Base-by-base conservation (phyloP, 192 early-diverging fungal species). In the Coemansia sp. region DNA sequence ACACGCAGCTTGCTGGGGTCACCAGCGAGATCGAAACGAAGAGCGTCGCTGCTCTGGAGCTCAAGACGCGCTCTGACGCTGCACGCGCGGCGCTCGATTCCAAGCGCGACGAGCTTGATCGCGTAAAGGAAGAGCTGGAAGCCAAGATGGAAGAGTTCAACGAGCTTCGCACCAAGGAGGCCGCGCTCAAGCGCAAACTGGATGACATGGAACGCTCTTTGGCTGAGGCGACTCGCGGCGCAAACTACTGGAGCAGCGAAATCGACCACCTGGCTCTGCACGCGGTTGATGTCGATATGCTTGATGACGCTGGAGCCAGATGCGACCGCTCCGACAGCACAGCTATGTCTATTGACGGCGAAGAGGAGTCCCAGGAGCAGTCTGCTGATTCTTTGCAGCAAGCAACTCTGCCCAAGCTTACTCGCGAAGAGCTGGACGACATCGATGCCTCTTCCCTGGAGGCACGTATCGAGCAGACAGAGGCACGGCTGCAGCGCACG, bases 51-150 rank as follows among this genome's bases (percentile, higher is more conserved):
- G 84, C 86, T 7, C 52, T 82, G 48, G 79, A 72, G 49, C 59
- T 86, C 22, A 77, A 81, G 55, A 69, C 75, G 59, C 71, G 83
- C 55, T 66, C 63, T 56, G 63, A 85, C 64, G 58, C 64, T 12
- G 81, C 81, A 14, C 66, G 71, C 6, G 68, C 56, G 12, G 63
- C 73, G 29, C 52, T 91, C 65, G 88, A 92, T 29, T 85, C 86
- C 30, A 90, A 88, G 72, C 87, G 87, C 56, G 85, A 83, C 16
- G 87, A 88, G 71, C 80, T 90, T 59, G 84, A 85, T 29, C 66
- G 74, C 48, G 73, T 93, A 55, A 93, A 91, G 66, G 80, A 78
- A 11, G 83, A 90, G 32, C 77, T 91, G 45, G 90, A 92, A 54
- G 77, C 80, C 14, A 89, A 89, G 67, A 84, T 82, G 30, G 83